Conservation (phyloP, 2,329 filamentous ascomycete genomes). For the Plectosphaerella cucumerina region DNA sequence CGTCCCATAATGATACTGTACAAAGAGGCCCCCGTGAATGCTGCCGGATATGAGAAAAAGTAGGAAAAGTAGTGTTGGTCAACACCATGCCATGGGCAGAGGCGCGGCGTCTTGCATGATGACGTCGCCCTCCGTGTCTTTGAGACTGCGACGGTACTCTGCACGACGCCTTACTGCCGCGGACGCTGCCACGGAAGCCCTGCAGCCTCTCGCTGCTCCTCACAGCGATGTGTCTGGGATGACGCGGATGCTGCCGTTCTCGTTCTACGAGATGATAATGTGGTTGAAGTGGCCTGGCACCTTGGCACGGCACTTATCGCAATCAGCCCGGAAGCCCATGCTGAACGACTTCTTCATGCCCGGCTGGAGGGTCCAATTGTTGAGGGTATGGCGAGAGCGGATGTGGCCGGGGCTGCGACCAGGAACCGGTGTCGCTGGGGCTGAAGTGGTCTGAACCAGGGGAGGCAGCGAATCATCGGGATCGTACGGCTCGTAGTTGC, state of each 20-base stretch:
- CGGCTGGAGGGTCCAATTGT: slow-evolving; percentile 56
- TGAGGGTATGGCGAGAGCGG: slow-evolving; percentile 55
- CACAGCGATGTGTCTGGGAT: no score
- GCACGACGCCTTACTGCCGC: no score
- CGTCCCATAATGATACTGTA: no score
- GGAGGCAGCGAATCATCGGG: slow-evolving; percentile 7
- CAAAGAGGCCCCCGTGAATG: no score
- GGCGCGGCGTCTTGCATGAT: no score
- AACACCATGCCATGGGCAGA: no score
- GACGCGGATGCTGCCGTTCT: not conserved
- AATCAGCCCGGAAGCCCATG: slow-evolving; percentile 74
- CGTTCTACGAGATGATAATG: slow-evolving; percentile 60
- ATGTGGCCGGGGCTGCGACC: slow-evolving; percentile 48
- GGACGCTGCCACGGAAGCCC: no score
- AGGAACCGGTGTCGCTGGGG: slow-evolving; percentile 32
- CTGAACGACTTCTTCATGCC: slow-evolving; percentile 69
- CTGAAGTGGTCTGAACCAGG: slow-evolving; percentile 18
- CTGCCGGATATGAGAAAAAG: no score
- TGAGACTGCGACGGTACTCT: no score
- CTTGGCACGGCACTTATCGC: slow-evolving; percentile 70
- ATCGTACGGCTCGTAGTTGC: slow-evolving; percentile 12
- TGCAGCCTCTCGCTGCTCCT: no score
- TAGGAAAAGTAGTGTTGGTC: no score
- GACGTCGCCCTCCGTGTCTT: no score
- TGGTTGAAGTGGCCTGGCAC: slow-evolving; percentile 80